These are phyloP conservation scores for Hawksworthiomyces lignivorus DNA, from an alignment of 2,329 filamentous ascomycete species.

Conservation along the genomic window DNA sequence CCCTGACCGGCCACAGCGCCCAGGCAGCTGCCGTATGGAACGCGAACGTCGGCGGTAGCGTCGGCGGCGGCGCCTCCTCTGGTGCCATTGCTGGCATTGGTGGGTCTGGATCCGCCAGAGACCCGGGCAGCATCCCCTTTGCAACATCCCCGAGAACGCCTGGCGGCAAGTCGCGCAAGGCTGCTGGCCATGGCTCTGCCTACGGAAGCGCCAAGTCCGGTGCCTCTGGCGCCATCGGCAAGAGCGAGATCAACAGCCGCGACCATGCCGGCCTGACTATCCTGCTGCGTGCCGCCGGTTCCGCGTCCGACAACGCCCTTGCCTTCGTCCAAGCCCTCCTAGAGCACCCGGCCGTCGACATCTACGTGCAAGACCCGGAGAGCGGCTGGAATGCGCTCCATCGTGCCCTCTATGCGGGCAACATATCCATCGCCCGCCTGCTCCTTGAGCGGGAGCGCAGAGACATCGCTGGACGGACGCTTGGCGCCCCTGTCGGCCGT, in stretches of 20 bases:
- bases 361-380: slow-evolving; percentile 81
- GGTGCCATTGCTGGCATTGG: slow-evolving; percentile 20
- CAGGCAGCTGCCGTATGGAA: slow-evolving; percentile 46
- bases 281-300: slow-evolving; percentile 76
- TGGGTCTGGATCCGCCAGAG: slow-evolving; percentile 14
- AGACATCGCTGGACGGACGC: slow-evolving; percentile 53
- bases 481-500: slow-evolving; percentile 49
- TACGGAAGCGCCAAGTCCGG: slow-evolving; percentile 37
- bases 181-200: slow-evolving; percentile 40
- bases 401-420: slow-evolving; percentile 81
- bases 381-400: slow-evolving; percentile 96
- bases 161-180: slow-evolving; percentile 41
- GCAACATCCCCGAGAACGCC: slow-evolving; percentile 5
- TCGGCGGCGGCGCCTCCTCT: slow-evolving; percentile 14
- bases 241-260: slow-evolving; percentile 73
- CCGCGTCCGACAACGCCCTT: slow-evolving; percentile 58
- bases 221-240: slow-evolving; percentile 30
- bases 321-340: slow-evolving; percentile 73
- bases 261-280: slow-evolving; percentile 77
- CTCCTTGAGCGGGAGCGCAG: slow-evolving; percentile 71
- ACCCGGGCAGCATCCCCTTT: slow-evolving; percentile 7
- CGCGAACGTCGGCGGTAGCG: slow-evolving; percentile 31
- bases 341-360: slow-evolving; percentile 72
- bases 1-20: slow-evolving; percentile 54
- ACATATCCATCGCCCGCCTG: slow-evolving; percentile 74